Evolutionary conservation across 2,329 filamentous ascomycete species (phyloP).

Genomic region (Hypoxylon sp.): DNA sequence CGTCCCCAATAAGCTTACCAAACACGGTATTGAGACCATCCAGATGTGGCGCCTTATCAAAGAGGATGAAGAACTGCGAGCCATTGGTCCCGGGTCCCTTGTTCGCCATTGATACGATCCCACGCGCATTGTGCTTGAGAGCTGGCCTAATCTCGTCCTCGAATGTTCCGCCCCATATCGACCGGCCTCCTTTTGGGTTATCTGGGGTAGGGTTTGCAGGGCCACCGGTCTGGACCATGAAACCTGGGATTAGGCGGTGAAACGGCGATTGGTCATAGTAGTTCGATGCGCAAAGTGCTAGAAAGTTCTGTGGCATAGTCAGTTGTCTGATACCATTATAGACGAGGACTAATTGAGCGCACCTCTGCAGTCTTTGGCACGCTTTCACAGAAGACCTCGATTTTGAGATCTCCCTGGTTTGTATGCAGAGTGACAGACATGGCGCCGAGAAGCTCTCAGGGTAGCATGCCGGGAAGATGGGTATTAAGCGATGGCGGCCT

Average conservation of each 20-base stretch:
- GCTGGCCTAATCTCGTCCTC: slow-evolving; percentile 85
- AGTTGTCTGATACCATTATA: slow-evolving; percentile 12
- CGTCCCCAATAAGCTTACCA: slow-evolving; percentile 78
- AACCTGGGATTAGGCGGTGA: slow-evolving; percentile 83
- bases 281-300: slow-evolving; percentile 84
- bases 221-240: slow-evolving; percentile 85
- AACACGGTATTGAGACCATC: slow-evolving; percentile 90
- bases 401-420: slow-evolving; percentile 88
- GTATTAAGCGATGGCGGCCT: slow-evolving; percentile 2
- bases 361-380: slow-evolving; percentile 93
- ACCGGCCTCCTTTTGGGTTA: slow-evolving; percentile 77
- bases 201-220: slow-evolving; percentile 69
- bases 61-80: slow-evolving; percentile 85
- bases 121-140: slow-evolving; percentile 76
- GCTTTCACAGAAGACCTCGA: slow-evolving; percentile 96
- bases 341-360: slow-evolving; percentile 47
- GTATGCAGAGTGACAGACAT: slow-evolving; percentile 88
- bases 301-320: slow-evolving; percentile 77
- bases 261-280: slow-evolving; percentile 84
- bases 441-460: slow-evolving; percentile 32
- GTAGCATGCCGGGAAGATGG: slow-evolving; percentile 8
- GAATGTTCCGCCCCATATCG: slow-evolving; percentile 81
- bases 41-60: slow-evolving; percentile 83
- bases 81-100: slow-evolving; percentile 81
- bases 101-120: slow-evolving; percentile 84